A percentile compares a stretch with the other conserved stretches of the same genome.
Evolutionary conservation across 2,329 filamentous ascomycete genomes (phyloP).

Genomic region (Arthroderma uncinatum): DNA sequence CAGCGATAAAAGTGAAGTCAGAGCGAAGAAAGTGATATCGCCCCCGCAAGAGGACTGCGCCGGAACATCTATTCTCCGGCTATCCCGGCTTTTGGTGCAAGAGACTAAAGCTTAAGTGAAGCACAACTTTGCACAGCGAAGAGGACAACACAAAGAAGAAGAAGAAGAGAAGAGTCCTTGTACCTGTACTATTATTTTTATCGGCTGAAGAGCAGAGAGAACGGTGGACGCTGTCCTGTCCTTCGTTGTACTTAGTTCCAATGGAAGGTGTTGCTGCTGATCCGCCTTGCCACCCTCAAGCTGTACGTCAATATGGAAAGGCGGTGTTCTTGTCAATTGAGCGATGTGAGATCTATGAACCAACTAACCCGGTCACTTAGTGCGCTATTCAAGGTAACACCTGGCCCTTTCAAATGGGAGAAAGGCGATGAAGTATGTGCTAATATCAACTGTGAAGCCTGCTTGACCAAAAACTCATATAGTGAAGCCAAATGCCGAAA

Average conservation of each 20-base stretch:
- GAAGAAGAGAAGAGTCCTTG: neutral
- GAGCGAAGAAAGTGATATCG: neutral
- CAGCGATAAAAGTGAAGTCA: too few species aligned
- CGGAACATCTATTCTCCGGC: neutral
- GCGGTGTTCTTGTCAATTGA: neutral
- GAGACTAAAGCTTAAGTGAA: neutral
- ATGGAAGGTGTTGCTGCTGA: conserved; percentile 38
- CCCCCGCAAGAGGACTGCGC: neutral
- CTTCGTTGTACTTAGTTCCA: neutral
- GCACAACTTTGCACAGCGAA: neutral
- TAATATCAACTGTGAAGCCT: conserved; percentile 46
- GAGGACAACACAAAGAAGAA: neutral
- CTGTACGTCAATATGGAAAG: conserved; percentile 45
- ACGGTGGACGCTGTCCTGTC: neutral
- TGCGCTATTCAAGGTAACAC: conserved; percentile 77
- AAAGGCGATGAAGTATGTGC: neutral
- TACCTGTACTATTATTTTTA: too few species aligned
- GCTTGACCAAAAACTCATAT: conserved; percentile 72
- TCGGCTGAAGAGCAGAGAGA: too few species aligned
- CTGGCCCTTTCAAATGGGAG: neutral
- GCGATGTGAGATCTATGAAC: neutral
- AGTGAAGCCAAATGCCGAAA: conserved; percentile 71
- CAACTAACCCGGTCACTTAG: conserved; percentile 32
- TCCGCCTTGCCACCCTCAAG: conserved; percentile 75
- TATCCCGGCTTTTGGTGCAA: neutral